phyloP scores from a whole-genome alignment of 1,284 basidiomycete genomes.

The Agaricales sp. region DNA sequence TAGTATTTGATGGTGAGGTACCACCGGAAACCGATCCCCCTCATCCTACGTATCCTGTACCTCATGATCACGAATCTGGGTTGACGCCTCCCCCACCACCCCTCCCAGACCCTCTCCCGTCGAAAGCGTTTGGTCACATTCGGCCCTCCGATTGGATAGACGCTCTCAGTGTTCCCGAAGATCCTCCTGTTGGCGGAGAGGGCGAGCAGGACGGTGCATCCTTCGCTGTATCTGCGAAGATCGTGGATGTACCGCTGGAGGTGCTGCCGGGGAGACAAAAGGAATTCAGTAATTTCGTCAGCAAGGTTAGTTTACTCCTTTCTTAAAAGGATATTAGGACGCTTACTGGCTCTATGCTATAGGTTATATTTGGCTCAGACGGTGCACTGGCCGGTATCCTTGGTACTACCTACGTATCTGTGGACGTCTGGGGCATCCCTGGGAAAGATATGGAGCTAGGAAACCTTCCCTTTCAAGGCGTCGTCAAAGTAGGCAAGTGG shows the following conservation, averaged over 20 bases:
- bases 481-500: conserved; percentile 23
- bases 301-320: conserved; percentile 40
- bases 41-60: not conserved
- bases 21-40: conserved; percentile 22
- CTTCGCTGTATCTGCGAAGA: conserved; percentile 48
- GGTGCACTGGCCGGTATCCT: conserved; percentile 63
- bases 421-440: conserved; percentile 46
- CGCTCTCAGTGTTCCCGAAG: conserved; percentile 35
- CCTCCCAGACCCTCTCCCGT: conserved; percentile 53
- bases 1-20: conserved; percentile 64
- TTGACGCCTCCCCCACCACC: conserved; percentile 31
- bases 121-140: conserved; percentile 63
- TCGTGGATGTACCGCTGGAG: conserved; percentile 62
- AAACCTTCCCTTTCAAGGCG: conserved; percentile 58
- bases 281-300: conserved; percentile 62
- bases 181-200: conserved; percentile 14
- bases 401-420: conserved; percentile 52
- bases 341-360: conserved; percentile 5
- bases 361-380: conserved; percentile 57
- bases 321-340: not conserved
- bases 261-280: conserved; percentile 65
- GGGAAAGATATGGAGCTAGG: conserved; percentile 43
- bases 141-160: conserved; percentile 57
- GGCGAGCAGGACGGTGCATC: conserved; percentile 36
- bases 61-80: conserved; percentile 10